These are phyloP conservation scores for Zasmidium citrigriseum DNA, from an alignment of 2,329 filamentous ascomycete species.

Conservation along the genomic window DNA sequence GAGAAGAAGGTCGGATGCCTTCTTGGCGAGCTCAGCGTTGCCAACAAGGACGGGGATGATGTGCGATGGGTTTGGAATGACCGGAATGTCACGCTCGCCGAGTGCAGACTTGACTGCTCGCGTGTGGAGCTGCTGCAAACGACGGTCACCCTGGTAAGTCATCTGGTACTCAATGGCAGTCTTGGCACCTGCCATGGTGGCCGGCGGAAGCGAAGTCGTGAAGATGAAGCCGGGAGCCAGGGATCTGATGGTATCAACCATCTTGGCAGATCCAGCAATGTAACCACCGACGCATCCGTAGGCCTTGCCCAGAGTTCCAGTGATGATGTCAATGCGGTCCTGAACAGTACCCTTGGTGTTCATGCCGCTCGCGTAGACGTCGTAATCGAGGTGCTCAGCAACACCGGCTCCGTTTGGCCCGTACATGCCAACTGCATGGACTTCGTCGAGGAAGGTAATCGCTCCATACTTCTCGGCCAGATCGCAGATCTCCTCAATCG, in stretches of 20 bases:
- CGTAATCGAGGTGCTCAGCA: conserved; percentile 94
- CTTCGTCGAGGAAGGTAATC: conserved; percentile 96
- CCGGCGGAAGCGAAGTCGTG: conserved; percentile 92
- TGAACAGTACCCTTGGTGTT: conserved; percentile 79
- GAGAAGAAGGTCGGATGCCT: conserved; percentile 87
- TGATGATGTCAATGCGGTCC: conserved; percentile 97
- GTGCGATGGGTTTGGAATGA: conserved; percentile 96
- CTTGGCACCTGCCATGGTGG: conserved; percentile 92
- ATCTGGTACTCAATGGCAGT: conserved; percentile 94
- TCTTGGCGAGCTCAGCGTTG: conserved; percentile 88
- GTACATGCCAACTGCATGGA: conserved; percentile 99
- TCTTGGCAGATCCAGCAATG: conserved; percentile 82
- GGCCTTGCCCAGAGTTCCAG: conserved; percentile 93
- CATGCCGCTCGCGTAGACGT: conserved; percentile 76
- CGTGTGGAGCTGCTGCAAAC: conserved; percentile 93
- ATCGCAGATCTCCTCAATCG: conserved; percentile 94
- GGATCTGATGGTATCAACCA: conserved; percentile 92
- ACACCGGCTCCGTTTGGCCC: conserved; percentile 93
- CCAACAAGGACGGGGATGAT: conserved; percentile 94
- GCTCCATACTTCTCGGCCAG: conserved; percentile 97
- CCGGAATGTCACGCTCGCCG: conserved; percentile 78
- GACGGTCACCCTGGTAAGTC: conserved; percentile 78
- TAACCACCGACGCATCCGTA: conserved; percentile 98
- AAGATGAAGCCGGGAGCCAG: conserved; percentile 98
- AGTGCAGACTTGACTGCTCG: conserved; percentile 88